Base-by-base conservation (phyloP, 2,329 filamentous ascomycete species). In the Ophiobolus disseminans region DNA sequence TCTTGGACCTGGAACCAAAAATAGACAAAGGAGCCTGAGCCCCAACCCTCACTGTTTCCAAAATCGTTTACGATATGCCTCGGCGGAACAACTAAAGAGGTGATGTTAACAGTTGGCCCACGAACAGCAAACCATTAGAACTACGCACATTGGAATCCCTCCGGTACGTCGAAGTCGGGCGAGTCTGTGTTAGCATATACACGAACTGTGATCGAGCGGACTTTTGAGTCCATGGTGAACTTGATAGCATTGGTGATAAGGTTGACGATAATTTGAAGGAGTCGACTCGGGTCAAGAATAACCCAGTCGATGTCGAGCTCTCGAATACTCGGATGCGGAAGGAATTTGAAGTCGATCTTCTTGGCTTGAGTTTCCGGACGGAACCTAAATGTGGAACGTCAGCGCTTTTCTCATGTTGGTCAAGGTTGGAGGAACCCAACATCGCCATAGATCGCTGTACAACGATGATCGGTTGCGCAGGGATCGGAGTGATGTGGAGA, bases 201-300 rank as follows among this genome's bases (percentile, higher is more conserved):
- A 20, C 64, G 70, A 3, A 78, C 68, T 0, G 60, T 69, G 45
- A 78, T 74, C 5, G 60, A 60, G 3, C 75, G 69, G n/a, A 45
- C 57, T 0, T 62, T 39, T 3, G 62, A 59, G 35, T 68, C 61
- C 25, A 73, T 65, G 2, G 66, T 68, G 17, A 70, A 69, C 21
- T 70, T 70, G n/a, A 70, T 63, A 10, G 67, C 65, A 25, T 70
- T 70, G 2, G 66, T 66, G 3, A 70, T 35, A 5, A 70, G 51
- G 28, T 70, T 70, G 19, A 70, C 63, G 1, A 69, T 50, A 4
- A 70, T 50, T 35, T 66, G 53, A n/a, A 57, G 26, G 9, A 63
- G 45, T 5, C 60, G 47, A 13, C 45, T 46, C 2, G 55, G 57
- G 41, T 55, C 55, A 13, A 64, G 42, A 9, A 54, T 20, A 2